Evolutionary conservation across 495 filamentous ascomycete species (phyloP), one percentile per base, ranked within the genome.

Genomic region (Baudoinia panamericana): DNA sequence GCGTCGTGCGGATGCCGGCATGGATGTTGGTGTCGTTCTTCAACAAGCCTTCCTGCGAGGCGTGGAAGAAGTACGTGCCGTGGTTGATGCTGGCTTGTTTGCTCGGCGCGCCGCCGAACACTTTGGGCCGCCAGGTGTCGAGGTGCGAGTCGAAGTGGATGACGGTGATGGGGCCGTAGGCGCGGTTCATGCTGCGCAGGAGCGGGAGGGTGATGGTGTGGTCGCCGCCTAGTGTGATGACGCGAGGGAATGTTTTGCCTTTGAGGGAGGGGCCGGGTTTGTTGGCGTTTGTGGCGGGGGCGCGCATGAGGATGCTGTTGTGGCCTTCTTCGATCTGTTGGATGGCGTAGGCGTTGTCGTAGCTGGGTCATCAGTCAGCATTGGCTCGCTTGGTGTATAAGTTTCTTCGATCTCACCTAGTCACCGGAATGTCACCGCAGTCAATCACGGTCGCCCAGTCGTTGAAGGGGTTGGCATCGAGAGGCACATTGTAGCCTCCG

Each of bases 21-120:
- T 90, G 85, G 59, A 93, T 85, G 60, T 82, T 84, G 26, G 72
- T 79, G 58, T 83, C 75, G 54, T 88, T 87, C 34, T 65, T 74
- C 24, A 93, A 67, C 11, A 92, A 66, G 0, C 83, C 84, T 63
- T 88, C 71, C 50, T 69, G 64, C 1, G 76, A 63, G 2, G 73
- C 70, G 48, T 78, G 76, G 52, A 74, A 84, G 61, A 81, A 82
- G 58, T 81, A 82, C 2, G 85, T 90, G 4, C 85, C 85, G 60
- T 93, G 85, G 55, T 92, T 92, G 40, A 92, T 69, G 22, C 70
- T 67, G 16, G 84, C 80, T 56, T 72, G 65, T 17, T 69, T 42
- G 38, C 62, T 69, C n/a, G 75, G 75, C 2, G 75, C 66, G 13
- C 75, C 75, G 27, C 75, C 75, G 48, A 80, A 80, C 27, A 88